Percentiles rank a stretch among this genome's conserved stretches.
phyloP scores from a whole-genome alignment of 2,329 filamentous ascomycete species.

The Niveomyces coronatus region DNA sequence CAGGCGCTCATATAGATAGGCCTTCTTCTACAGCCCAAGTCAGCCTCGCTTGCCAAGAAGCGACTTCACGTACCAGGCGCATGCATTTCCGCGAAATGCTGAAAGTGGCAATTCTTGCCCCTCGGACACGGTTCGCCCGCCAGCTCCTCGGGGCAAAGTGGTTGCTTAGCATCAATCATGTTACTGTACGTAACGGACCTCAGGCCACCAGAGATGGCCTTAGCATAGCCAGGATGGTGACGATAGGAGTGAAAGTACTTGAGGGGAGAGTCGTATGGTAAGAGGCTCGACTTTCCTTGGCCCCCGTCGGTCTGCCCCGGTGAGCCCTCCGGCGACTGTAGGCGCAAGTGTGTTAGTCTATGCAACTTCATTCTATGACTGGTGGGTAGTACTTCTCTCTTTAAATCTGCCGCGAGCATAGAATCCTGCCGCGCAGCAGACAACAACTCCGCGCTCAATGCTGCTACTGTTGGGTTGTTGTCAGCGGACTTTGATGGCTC shows the following conservation, averaged over 20 bases:
- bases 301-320: not conserved
- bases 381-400: slow-evolving; percentile 30
- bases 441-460: slow-evolving; percentile 16
- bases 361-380: not conserved
- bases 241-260: slow-evolving; percentile 78
- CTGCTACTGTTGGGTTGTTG: slow-evolving; percentile 2
- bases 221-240: slow-evolving; percentile 69
- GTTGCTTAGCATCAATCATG: slow-evolving; percentile 65
- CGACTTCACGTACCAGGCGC: slow-evolving; percentile 28
- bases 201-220: slow-evolving; percentile 63
- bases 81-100: slow-evolving; percentile 57
- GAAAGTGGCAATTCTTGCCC: slow-evolving; percentile 58
- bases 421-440: slow-evolving; percentile 19
- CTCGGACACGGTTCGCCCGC: slow-evolving; percentile 58
- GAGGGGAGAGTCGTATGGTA: slow-evolving; percentile 74
- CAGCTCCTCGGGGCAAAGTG: slow-evolving; percentile 68
- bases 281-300: slow-evolving; percentile 15
- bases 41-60: slow-evolving; percentile 11
- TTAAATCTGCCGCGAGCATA: slow-evolving; percentile 14
- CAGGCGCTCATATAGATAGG: too few relatives aligned
- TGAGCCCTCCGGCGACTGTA: not conserved
- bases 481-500: slow-evolving; percentile 1
- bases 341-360: not conserved
- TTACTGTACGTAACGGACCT: slow-evolving; percentile 91
- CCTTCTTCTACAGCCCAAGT: not conserved